phyloP scores from a whole-genome alignment of 441 rosid genomes.

The Isatis lusitanica region DNA sequence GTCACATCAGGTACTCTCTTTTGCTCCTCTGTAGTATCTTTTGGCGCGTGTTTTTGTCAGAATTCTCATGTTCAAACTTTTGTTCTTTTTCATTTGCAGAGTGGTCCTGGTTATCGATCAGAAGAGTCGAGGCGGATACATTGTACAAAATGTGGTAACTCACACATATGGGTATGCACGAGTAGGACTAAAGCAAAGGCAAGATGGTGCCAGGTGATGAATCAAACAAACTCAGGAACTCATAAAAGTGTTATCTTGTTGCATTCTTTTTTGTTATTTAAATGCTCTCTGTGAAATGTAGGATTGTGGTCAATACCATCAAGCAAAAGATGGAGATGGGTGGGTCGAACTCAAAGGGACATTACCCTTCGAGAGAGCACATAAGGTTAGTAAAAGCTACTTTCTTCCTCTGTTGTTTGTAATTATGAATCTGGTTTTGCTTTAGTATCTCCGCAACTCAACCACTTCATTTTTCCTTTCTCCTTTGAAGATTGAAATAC shows the following conservation, averaged over 20 bases:
- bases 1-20: slow-evolving; percentile 57
- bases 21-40: not conserved
- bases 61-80: not conserved
- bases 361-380: slow-evolving; percentile 74
- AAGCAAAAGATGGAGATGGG: slow-evolving; percentile 99
- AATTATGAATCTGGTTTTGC: slow-evolving; percentile 7
- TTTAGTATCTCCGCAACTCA: slow-evolving; percentile 22
- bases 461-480: slow-evolving; percentile 11
- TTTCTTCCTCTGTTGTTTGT: not conserved
- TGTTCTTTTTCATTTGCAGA: slow-evolving; percentile 42
- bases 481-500: slow-evolving; percentile 80
- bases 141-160: slow-evolving; percentile 89
- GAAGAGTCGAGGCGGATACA: slow-evolving; percentile 98
- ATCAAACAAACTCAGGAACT: slow-evolving; percentile 31
- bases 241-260: not conserved
- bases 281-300: slow-evolving; percentile 29
- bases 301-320: slow-evolving; percentile 98
- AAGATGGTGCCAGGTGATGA: slow-evolving; percentile 94
- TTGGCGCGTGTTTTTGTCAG: not conserved
- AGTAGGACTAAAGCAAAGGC: slow-evolving; percentile 84
- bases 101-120: slow-evolving; percentile 58
- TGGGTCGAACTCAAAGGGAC: slow-evolving; percentile 98
- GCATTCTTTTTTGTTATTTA: not conserved
- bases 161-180: slow-evolving; percentile 98
- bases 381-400: slow-evolving; percentile 52